Evolutionary conservation across 2,329 filamentous ascomycete species (phyloP), one percentile per base, ranked within the genome.

Genomic region (Alternaria novae-zelandiae): DNA sequence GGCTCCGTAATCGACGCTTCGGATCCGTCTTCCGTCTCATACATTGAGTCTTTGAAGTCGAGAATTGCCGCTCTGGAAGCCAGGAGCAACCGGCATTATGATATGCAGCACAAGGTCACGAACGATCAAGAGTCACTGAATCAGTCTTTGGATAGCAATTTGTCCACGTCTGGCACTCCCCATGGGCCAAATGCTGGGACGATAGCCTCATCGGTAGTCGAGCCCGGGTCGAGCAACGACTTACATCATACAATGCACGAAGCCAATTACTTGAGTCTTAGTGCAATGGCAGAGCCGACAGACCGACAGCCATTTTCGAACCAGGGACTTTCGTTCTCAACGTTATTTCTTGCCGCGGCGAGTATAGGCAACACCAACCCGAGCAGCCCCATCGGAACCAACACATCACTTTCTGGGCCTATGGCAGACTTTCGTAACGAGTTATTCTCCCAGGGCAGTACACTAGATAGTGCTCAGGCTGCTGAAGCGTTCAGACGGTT

Each of bases 201-300:
- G 13, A 36, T n/a, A 15, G 32, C 4, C 13, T n/a, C 13, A 36
- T 15, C 32, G 32, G 32, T n/a, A 9, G 5, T 6, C 26, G n/a
- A 46, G 25, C n/a, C 28, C 8, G 26, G 23, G 23, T 13, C 12
- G n/a, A 32, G 17, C 9, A 28, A 63, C 28, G 55, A 59, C 26
- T 23, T 65, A 17, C 63, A 65, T 9, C 51, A 63, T 44, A 51
- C 64, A 6, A 66, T 66, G 61, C 60, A 66, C 12, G 64, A 64
- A 32, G 64, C 64, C 10, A 60, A 55, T 9, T 66, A 66, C 41
- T 54, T 65, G n/a, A 63, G 59, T 44, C 57, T 68, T n/a, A 49
- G 59, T 21, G 65, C 65, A 15, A 68, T 68, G 65, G 65, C 65
- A 7, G 63, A 68, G 28, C 59, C 54, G 17, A 65, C 65, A 8